Evolutionary conservation across 768 basidiomycete species (phyloP).

Genomic region (Amanita muscaria): DNA sequence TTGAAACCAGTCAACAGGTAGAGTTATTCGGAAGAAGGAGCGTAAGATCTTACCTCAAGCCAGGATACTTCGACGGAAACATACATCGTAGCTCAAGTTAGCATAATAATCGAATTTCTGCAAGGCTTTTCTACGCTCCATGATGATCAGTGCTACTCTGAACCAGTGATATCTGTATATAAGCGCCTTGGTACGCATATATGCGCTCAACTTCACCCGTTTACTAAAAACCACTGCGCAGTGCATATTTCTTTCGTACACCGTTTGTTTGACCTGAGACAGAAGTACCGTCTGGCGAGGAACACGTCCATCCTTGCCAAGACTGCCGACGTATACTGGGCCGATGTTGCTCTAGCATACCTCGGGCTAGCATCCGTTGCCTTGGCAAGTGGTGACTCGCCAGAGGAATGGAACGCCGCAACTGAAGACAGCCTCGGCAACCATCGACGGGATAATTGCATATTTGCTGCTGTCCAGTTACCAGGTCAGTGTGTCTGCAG

Average conservation of each 20-base stretch:
- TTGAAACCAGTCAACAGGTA: neutral
- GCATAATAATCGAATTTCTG: constrained; percentile 1
- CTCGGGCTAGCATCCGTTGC: constrained; percentile 30
- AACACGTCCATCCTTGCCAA: neutral
- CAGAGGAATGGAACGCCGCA: neutral
- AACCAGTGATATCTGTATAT: neutral
- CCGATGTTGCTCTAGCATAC: constrained; percentile 49
- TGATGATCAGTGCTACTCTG: neutral
- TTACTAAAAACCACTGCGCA: constrained; percentile 10
- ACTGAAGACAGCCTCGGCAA: constrained; percentile 21
- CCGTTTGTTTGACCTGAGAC: constrained; percentile 45
- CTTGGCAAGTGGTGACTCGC: constrained; percentile 13
- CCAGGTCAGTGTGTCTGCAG: constrained; percentile 36
- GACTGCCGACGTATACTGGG: constrained; percentile 48
- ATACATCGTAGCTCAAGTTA: neutral
- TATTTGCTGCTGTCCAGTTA: constrained; percentile 59
- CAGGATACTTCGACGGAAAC: neutral
- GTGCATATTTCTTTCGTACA: constrained; percentile 23
- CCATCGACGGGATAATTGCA: constrained; percentile 40
- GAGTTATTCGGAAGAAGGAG: neutral
- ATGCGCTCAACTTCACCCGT: constrained; percentile 2
- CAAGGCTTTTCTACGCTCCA: neutral
- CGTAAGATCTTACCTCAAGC: neutral
- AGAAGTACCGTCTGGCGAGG: constrained; percentile 26
- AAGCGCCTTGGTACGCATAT: constrained; percentile 11